Percentiles rank a stretch among this genome's conserved stretches.
Evolutionary conservation across 225 moss, liverwort and hornwort species (phyloP).

Genomic region (Pleurozium schreberi): DNA sequence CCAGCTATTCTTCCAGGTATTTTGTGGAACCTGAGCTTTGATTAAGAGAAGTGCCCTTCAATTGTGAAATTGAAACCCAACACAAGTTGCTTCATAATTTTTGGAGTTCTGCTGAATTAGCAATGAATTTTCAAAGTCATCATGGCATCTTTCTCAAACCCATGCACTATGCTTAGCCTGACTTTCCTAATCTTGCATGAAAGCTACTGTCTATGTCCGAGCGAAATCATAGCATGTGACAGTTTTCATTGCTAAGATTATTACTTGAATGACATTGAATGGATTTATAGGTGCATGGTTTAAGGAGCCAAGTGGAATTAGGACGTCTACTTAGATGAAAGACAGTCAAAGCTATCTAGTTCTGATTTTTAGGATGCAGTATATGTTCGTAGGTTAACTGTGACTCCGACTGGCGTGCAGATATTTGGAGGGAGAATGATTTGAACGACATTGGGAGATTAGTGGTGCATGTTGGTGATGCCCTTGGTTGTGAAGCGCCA

Average conservation of each 20-base stretch:
- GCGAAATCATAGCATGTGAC: not conserved
- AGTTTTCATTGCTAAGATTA: not conserved
- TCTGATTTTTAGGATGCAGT: not conserved
- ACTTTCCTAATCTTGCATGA: not conserved
- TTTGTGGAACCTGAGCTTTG: not conserved
- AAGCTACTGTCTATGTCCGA: not conserved
- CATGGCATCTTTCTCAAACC: not conserved
- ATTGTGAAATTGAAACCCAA: not conserved
- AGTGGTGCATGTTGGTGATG: conserved; percentile 68
- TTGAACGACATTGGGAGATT: conserved; percentile 29
- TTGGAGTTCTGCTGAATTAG: not conserved
- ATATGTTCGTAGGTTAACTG: not conserved
- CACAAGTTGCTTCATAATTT: not conserved
- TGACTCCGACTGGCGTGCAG: conserved; percentile 2
- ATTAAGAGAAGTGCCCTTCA: not conserved
- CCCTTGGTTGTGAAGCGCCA: conserved; percentile 24
- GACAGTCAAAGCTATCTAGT: not conserved
- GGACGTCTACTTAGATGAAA: not conserved
- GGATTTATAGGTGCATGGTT: not conserved
- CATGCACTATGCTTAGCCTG: not conserved
- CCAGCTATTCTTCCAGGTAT: not conserved
- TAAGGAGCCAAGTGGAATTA: not conserved
- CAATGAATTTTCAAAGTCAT: not conserved
- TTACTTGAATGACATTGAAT: not conserved
- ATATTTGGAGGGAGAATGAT: not conserved